phyloP scores from a whole-genome alignment of 2,329 filamentous ascomycete species.

The Lachnellula arida region DNA sequence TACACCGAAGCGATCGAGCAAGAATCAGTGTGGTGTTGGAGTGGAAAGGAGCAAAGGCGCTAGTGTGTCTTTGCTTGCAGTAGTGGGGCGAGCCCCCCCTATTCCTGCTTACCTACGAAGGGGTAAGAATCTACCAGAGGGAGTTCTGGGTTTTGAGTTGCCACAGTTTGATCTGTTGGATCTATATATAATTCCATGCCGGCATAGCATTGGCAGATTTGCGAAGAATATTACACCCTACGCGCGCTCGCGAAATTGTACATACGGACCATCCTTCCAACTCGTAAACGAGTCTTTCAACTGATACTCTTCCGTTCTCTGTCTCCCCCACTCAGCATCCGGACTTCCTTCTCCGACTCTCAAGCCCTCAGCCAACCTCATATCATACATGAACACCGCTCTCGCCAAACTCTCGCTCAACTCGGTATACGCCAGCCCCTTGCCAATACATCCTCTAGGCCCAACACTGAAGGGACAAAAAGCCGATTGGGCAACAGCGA shows the following conservation, averaged over 20 bases:
- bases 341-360: conserved; percentile 50
- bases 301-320: conserved; percentile 59
- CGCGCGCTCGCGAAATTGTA: conserved; percentile 50
- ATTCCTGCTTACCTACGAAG: not conserved
- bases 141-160: not conserved
- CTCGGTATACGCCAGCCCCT: conserved; percentile 23
- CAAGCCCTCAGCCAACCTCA: conserved; percentile 21
- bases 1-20: no score
- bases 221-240: no score
- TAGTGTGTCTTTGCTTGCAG: not conserved
- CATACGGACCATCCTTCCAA: conserved; percentile 64
- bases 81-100: not conserved
- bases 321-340: conserved; percentile 49
- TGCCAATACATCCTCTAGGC: conserved; percentile 27
- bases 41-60: not conserved
- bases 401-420: conserved; percentile 21
- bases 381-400: conserved; percentile 21
- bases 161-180: no score
- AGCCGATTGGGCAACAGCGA: conserved; percentile 13
- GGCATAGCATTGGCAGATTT: no score
- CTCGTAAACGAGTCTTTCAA: conserved; percentile 69
- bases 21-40: not conserved
- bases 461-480: conserved; percentile 26
- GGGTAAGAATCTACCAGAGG: not conserved
- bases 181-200: no score